Evolutionary conservation across 1,284 basidiomycete genomes (phyloP).

Genomic region (Papiliotrema nemorosa): DNA sequence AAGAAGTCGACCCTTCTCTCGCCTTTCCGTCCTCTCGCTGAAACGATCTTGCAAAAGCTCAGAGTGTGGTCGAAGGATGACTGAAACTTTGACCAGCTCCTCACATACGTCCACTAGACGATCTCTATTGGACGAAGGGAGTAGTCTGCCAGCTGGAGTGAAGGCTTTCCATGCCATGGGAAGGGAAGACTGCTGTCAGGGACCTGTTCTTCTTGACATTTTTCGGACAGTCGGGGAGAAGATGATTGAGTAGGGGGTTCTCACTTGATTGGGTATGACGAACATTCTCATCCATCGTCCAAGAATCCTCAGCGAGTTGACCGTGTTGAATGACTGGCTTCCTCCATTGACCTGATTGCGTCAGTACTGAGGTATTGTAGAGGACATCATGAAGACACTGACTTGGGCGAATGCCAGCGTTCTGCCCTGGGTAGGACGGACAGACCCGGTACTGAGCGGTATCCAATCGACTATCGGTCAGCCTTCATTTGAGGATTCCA

Average conservation of each 20-base stretch:
- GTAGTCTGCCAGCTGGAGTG: slow-evolving; percentile 33
- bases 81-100: slow-evolving; percentile 38
- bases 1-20: neutral
- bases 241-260: neutral
- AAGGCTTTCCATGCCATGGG: slow-evolving; percentile 48
- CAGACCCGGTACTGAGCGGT: slow-evolving; percentile 41
- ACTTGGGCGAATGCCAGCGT: slow-evolving; percentile 41
- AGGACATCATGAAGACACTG: slow-evolving; percentile 42
- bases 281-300: slow-evolving; percentile 48
- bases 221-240: too few species aligned
- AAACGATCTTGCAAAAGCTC: slow-evolving; percentile 38
- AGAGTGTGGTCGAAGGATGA: slow-evolving; percentile 32
- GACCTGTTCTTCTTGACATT: slow-evolving; percentile 3
- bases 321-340: slow-evolving; percentile 48
- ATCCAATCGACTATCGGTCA: slow-evolving; percentile 43
- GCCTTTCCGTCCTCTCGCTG: slow-evolving; percentile 42
- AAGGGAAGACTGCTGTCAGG: slow-evolving; percentile 36
- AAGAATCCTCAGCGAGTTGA: slow-evolving; percentile 43
- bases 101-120: slow-evolving; percentile 50
- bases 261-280: slow-evolving; percentile 26
- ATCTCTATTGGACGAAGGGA: slow-evolving; percentile 46
- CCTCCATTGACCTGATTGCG: slow-evolving; percentile 47
- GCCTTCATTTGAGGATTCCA: neutral
- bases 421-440: slow-evolving; percentile 47
- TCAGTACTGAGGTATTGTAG: too few species aligned